A percentile compares a stretch with the other conserved stretches of the same genome.
Evolutionary conservation across 768 basidiomycete genomes (phyloP).

Genomic region (Pleurotus cornucopiae): DNA sequence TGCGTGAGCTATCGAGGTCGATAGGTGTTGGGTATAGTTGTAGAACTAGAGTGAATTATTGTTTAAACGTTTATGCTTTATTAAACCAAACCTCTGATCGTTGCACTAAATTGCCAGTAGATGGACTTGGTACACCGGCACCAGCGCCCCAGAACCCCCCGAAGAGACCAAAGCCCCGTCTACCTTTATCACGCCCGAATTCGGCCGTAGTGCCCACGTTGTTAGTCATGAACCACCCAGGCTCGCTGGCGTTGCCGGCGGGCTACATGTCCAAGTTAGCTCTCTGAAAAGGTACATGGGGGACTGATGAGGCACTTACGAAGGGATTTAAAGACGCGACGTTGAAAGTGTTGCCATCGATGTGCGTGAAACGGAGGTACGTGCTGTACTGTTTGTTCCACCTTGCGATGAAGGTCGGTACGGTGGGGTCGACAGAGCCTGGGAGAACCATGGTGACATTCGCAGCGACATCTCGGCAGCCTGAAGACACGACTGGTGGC

Average conservation of each 20-base stretch:
- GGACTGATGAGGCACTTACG: conserved; percentile 11
- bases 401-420: conserved; percentile 14
- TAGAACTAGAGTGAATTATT: background rate
- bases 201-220: background rate
- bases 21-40: too few species aligned
- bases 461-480: conserved; percentile 10
- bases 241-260: conserved; percentile 13
- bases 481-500: background rate
- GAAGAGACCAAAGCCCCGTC: background rate
- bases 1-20: too few species aligned
- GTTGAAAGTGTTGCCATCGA: conserved; percentile 17
- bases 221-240: conserved; percentile 12
- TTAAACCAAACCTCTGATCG: conserved; percentile 14
- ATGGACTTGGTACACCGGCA: conserved; percentile 8
- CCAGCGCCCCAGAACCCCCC: conserved; percentile 12
- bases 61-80: background rate
- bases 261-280: conserved; percentile 6
- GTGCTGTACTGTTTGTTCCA: conserved; percentile 12
- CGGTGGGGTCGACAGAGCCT: conserved; percentile 9
- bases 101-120: conserved; percentile 8
- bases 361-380: conserved; percentile 17
- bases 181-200: background rate
- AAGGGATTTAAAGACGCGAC: conserved; percentile 11
- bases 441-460: conserved; percentile 12
- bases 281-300: background rate